These are phyloP conservation scores for Leonotis leonurus DNA, from an alignment of 257 asterid genomes.

Conservation along the genomic window DNA sequence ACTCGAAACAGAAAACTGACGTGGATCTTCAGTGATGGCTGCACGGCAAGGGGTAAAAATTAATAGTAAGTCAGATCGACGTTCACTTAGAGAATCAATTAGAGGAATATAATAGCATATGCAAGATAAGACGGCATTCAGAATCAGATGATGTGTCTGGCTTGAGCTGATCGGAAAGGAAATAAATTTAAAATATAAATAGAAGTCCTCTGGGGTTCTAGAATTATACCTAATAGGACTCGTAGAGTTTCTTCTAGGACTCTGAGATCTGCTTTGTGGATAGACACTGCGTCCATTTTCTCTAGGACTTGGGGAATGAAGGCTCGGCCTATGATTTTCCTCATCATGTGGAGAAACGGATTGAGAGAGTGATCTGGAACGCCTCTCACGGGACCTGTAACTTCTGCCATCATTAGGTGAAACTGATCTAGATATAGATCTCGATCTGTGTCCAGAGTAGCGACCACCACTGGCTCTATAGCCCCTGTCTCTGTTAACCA, in stretches of 20 bases:
- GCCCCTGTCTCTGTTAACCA: neutral
- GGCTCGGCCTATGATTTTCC: conserved; percentile 26
- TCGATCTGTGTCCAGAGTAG: neutral
- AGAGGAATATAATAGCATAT: neutral
- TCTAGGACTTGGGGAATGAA: conserved; percentile 30
- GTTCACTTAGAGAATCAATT: neutral
- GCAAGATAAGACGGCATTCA: neutral
- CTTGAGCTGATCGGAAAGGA: no score
- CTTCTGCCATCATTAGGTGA: neutral
- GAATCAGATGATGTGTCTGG: no score
- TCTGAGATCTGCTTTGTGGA: conserved; percentile 34
- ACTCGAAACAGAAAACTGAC: no score
- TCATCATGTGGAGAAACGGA: conserved; percentile 47
- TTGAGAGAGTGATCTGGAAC: conserved; percentile 29
- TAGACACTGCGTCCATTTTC: conserved; percentile 31
- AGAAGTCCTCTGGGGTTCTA: no score
- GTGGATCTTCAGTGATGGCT: neutral
- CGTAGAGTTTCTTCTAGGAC: conserved; percentile 40
- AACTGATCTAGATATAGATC: conserved; percentile 2
- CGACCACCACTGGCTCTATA: neutral
- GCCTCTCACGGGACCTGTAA: neutral
- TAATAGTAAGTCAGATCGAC: neutral
- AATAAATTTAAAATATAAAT: no score
- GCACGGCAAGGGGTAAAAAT: neutral
- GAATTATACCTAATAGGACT: conserved; percentile 18